phyloP scores from a whole-genome alignment of 805 yeast species.

The Saccharomycopsis amapae region DNA sequence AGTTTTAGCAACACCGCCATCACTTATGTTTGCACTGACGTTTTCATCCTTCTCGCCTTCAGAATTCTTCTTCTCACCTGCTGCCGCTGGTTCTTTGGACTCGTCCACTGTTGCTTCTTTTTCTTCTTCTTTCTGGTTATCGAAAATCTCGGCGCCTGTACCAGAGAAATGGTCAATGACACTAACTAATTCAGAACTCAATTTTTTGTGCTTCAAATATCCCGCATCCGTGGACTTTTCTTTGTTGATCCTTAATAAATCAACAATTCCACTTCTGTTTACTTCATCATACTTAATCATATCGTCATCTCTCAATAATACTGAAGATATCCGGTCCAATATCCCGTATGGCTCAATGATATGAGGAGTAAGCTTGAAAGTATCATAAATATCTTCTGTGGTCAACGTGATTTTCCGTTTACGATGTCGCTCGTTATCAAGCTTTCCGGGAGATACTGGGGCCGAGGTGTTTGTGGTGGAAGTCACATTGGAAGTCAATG shows the following conservation, averaged over 20 bases:
- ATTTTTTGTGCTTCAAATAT: constrained; percentile 8
- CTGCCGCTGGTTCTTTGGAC: no score
- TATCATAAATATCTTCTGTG: constrained; percentile 59
- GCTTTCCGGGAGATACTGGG: constrained; percentile 2
- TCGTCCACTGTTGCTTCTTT: background rate
- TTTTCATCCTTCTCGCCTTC: background rate
- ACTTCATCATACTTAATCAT: constrained; percentile 26
- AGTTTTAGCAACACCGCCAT: background rate
- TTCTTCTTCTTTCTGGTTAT: constrained; percentile 1
- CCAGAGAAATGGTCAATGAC: constrained; percentile 3
- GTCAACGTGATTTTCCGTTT: constrained; percentile 40
- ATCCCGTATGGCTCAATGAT: constrained; percentile 65
- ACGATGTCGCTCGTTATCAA: constrained; percentile 6
- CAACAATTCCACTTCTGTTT: constrained; percentile 26
- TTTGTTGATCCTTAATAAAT: constrained; percentile 24
- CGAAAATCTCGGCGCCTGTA: background rate
- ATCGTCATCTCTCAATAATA: constrained; percentile 53
- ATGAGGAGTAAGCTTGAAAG: constrained; percentile 59
- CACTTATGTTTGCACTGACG: background rate
- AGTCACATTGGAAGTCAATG: background rate
- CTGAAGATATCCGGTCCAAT: constrained; percentile 40
- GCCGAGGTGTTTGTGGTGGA: background rate
- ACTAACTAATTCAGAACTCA: constrained; percentile 6
- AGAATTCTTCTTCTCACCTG: background rate
- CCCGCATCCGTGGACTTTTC: background rate